Base-by-base conservation (phyloP, 2,329 filamentous ascomycete genomes). In the Akanthomyces uredinophilus region DNA sequence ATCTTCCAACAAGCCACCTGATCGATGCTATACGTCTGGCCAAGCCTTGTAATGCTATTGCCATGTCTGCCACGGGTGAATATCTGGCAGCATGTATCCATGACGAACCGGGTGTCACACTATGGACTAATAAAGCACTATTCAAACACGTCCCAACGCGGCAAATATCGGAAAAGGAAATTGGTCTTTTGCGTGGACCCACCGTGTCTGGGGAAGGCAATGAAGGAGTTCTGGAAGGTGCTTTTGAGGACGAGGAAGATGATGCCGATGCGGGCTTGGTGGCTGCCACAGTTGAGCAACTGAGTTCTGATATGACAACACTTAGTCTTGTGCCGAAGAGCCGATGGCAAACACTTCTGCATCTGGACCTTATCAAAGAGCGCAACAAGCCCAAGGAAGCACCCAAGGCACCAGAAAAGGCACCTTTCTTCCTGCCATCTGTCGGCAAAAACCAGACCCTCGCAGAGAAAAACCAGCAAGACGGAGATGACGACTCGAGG, bases 341-440 rank as follows among this genome's bases (percentile, higher is more conserved):
- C 65, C 86, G 90, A 69, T 99, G 95, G 95, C 94, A 98, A 75
- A 97, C 92, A 1, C 81, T 99, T 16, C 81, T 99, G 32, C 91
- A 99, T 73, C 83, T 99, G 2, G 95, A 99, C 71, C 79, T 92
- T 29, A 96, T 99, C 72, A 90, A 93, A 77, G 86, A 92, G 75
- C 90, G 95, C 64, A 99, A 99, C 77, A 96, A 95, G 75, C 95
- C 96, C 0, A 93, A 87, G 66, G 92, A 97, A 74, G 86, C 93
- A 0, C 93, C 93, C 18, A 97, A 97, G 77, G 84, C 87, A 7
- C 95, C 95, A 0, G 91, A 97, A 72, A 96, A 96, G 71, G 94
- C 94, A 0, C 96, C 95, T 0, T 98, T 98, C 81, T 98, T 98
- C 80, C 81, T 98, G 4, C 91, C 92, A 0, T 88, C 88, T 0